phyloP scores from a whole-genome alignment of 1,284 basidiomycete species.

The Ustilago sp. region DNA sequence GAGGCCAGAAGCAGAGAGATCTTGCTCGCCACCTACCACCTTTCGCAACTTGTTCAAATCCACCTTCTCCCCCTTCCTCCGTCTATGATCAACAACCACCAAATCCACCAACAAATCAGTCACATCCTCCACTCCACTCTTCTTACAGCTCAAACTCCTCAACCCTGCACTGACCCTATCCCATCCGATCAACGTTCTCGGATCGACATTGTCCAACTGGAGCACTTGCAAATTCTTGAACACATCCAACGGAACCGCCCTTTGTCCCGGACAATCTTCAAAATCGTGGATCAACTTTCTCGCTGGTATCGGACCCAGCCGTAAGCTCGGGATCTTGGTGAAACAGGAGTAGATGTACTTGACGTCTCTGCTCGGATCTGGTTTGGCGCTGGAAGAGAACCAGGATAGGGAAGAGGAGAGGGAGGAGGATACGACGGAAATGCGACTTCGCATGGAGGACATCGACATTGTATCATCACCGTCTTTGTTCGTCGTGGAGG shows the following conservation, averaged over 20 bases:
- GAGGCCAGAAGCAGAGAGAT: constrained; percentile 1
- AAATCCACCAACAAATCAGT: constrained; percentile 81
- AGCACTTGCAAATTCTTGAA: constrained; percentile 85
- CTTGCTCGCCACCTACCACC: constrained; percentile 2
- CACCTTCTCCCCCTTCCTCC: constrained; percentile 42
- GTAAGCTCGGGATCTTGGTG: constrained; percentile 84
- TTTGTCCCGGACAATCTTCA: constrained; percentile 79
- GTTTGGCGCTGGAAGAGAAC: constrained; percentile 22
- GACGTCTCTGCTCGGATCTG: constrained; percentile 77
- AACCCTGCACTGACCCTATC: constrained; percentile 80
- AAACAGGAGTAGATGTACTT: constrained; percentile 87
- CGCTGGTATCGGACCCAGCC: constrained; percentile 72
- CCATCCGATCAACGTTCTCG: constrained; percentile 85
- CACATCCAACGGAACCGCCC: constrained; percentile 81
- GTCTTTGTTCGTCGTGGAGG: constrained; percentile 25
- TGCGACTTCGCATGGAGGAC: constrained; percentile 80
- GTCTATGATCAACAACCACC: constrained; percentile 77
- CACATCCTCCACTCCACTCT: constrained; percentile 85
- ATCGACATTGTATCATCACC: constrained; percentile 78
- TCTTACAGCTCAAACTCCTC: constrained; percentile 79
- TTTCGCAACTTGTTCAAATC: constrained; percentile 14
- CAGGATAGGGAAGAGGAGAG: constrained; percentile 68
- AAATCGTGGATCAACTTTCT: constrained; percentile 76
- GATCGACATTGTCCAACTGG: constrained; percentile 83
- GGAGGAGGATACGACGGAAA: constrained; percentile 80